phyloP scores from a whole-genome alignment of 768 basidiomycete species.

The Sarcomyxa edulis region DNA sequence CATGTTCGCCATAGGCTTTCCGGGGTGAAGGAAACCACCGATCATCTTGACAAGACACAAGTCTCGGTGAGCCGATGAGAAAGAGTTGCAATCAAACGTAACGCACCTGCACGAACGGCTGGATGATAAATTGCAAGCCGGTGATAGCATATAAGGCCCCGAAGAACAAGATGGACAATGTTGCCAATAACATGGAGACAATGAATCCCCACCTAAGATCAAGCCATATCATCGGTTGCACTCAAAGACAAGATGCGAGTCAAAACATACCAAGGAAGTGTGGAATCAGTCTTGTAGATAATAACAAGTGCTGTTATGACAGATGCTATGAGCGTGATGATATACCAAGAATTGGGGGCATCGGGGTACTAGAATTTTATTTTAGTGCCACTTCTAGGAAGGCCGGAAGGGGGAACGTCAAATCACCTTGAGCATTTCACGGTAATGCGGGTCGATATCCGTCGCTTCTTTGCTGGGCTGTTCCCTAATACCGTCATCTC shows the following conservation, averaged over 20 bases:
- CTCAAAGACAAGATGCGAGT: neutral
- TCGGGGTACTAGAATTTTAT: conserved; percentile 38
- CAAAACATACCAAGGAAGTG: conserved; percentile 39
- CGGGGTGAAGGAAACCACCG: conserved; percentile 52
- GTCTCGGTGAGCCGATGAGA: conserved; percentile 23
- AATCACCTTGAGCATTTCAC: conserved; percentile 44
- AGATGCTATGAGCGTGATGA: conserved; percentile 32
- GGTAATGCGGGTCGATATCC: conserved; percentile 43
- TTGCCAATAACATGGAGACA: conserved; percentile 35
- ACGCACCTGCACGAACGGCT: conserved; percentile 45
- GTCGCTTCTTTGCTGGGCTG: conserved; percentile 17
- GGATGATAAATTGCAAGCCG: conserved; percentile 38
- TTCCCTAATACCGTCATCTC: conserved; percentile 33
- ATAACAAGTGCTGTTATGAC: conserved; percentile 36
- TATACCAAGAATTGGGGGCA: conserved; percentile 54
- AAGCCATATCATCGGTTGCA: neutral
- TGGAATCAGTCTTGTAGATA: conserved; percentile 42
- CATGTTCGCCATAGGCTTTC: conserved; percentile 66
- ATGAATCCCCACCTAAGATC: conserved; percentile 41
- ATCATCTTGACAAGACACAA: conserved; percentile 42
- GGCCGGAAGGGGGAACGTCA: neutral
- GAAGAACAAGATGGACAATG: conserved; percentile 42
- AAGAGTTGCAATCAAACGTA: conserved; percentile 4
- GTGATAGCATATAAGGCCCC: conserved; percentile 41
- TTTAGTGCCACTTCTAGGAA: neutral